Base-by-base conservation (phyloP, 106 monocot genomes). In the Dendrobium nobile region DNA sequence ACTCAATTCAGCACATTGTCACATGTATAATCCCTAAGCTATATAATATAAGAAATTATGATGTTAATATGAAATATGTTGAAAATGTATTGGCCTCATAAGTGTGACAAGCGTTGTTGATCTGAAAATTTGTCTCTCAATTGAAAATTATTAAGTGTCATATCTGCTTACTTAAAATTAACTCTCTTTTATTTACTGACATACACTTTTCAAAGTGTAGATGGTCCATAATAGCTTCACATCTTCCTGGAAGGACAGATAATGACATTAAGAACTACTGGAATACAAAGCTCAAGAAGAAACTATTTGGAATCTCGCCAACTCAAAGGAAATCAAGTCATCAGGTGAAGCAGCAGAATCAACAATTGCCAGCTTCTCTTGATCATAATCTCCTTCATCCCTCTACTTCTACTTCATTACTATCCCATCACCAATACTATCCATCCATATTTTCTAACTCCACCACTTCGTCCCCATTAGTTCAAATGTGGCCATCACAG, bases 201-300 rank as follows among this genome's bases (percentile, higher is more conserved):
- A 51, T 51, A 13, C 13, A 51, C 45, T 77, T 77, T 9, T 47
- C 27, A 24, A 27, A 54, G 61, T 31, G 81, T 75, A 82, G 81
- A 78, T 87, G 87, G 87, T 87, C 87, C 8, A 84, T 81, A 26
- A 86, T 86, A 56, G 86, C 86, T 37, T 83, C 83, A 0, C 83
- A 86, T 59, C 41, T 86, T 28, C 86, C 86, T 47, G 86, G 86
- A 2, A 80, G 86, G 54, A 86, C 86, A 1, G 86, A 86, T 58
- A 86, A 86, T 33, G 86, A 86, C 59, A 83, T 86, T 67, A 86
- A 86, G 86, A 86, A 86, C 72, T 83, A 86, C 87, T 87, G 87
- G 87, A 87, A 87, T 78, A 87, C 84, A 17, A 83, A 87, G 65
- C 87, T 87, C 67, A 87, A 84, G 81, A 87, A 84, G 84, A 90